Evolutionary conservation across 2,329 filamentous ascomycete genomes (phyloP), one percentile per base, ranked within the genome.

Genomic region (Rachicladosporium sp.): DNA sequence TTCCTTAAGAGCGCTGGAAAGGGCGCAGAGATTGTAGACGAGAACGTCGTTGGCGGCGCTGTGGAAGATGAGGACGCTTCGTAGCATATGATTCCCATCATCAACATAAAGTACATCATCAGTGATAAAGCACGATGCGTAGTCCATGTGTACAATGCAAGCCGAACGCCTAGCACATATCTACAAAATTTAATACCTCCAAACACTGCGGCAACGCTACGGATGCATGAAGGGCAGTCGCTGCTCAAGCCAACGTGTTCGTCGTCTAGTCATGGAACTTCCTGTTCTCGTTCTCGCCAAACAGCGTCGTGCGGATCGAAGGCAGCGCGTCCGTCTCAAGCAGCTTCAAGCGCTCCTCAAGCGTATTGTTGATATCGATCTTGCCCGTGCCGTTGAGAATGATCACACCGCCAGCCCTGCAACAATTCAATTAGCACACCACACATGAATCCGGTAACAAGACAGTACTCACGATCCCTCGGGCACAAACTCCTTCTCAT

Each of bases 361-460:
- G 83, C 40, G 91, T 96, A 71, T 98, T 96, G 75, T 95, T 88
- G 64, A 98, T 89, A 56, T 94, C 87, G 60, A 98, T 96, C 73
- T 89, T 95, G 60, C 91, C 91, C 49, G 72, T 73, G 50, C 82
- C 80, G 48, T 88, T 86, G 40, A 93, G 66, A 49, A 98, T 78
- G 43, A 75, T 62, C 42, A 93, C 72, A 54, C 91, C 91, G 44
- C 91, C 91, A 44, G 87, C 73, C 55, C 91, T 96, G 51, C 45
- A 38, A 35, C n/a, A n/a, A 5, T 10, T 19, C 34, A 7, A 19
- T 9, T 36, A n/a, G 21, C 12, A 36, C 12, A 12, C 8, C 6
- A n/a, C n/a, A n/a, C n/a, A n/a, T n/a, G n/a, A n/a, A n/a, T n/a
- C n/a, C n/a, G 19, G 30, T 39, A 4, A 35, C 29, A 37, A 36